Evolutionary conservation across 345 rosid genomes (phyloP).

Genomic region (Diplotaxis tenuifolia): DNA sequence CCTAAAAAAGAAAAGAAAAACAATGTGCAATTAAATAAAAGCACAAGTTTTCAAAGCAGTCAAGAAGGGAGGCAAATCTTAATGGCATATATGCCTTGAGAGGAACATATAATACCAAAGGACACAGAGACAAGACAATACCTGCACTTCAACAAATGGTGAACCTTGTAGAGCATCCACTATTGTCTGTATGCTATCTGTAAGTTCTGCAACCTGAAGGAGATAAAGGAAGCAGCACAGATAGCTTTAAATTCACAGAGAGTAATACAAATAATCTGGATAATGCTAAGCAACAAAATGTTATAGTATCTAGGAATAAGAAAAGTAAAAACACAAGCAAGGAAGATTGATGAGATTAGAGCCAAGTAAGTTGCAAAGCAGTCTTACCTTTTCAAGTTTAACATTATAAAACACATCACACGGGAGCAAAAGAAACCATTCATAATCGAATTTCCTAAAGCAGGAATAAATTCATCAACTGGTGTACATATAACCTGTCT

Average conservation of each 20-base stretch:
- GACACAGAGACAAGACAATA: constrained; percentile 22
- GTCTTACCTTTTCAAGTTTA: background rate
- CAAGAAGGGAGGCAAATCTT: background rate
- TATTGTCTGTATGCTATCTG: constrained; percentile 61
- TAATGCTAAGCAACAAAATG: background rate
- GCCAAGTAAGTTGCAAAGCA: background rate
- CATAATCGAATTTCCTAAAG: background rate
- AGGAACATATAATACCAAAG: background rate
- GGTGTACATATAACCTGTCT: background rate
- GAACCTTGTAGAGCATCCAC: constrained; percentile 70
- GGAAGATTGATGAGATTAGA: background rate
- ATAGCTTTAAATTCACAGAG: constrained; percentile 13
- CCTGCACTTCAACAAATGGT: constrained; percentile 73
- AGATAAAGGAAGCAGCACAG: constrained; percentile 9
- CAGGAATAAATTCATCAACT: background rate
- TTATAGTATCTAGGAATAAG: constrained; percentile 5
- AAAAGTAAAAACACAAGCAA: background rate
- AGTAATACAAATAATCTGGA: background rate
- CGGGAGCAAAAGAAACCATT: background rate
- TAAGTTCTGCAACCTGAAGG: constrained; percentile 61
- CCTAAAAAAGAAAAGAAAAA: constrained; percentile 43
- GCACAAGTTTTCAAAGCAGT: background rate
- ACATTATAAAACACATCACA: background rate
- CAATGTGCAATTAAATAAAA: background rate
- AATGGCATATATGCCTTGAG: background rate